These are phyloP conservation scores for Pterocarpus santalinus DNA, from an alignment of 306 rosid species.

Conservation along the genomic window DNA sequence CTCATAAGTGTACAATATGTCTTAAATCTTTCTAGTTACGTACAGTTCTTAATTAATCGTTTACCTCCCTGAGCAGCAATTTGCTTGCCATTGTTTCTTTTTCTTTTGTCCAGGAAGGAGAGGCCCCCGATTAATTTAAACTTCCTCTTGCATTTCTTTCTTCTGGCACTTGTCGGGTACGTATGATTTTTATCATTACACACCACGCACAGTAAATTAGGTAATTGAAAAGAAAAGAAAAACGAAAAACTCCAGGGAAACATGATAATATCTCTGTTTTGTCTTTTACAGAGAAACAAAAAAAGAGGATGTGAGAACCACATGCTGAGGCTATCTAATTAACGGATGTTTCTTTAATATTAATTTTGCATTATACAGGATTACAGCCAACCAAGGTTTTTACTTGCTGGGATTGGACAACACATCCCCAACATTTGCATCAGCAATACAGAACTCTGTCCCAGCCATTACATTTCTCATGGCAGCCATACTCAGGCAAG, in stretches of 20 bases:
- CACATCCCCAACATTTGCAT: constrained; percentile 97
- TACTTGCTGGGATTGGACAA: constrained; percentile 97
- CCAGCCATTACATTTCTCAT: constrained; percentile 98
- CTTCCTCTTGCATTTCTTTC: constrained; percentile 78
- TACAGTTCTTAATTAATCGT: too few relatives aligned
- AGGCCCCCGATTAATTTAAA: constrained; percentile 85
- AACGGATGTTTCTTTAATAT: neutral
- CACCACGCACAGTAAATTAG: neutral
- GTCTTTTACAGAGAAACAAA: neutral
- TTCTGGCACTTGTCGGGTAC: constrained; percentile 94
- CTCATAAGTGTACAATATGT: neutral
- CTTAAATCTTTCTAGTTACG: neutral
- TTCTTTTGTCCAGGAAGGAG: constrained; percentile 71
- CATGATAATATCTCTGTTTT: constrained; percentile 5
- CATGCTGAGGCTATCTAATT: neutral
- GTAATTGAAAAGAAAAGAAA: constrained; percentile 1
- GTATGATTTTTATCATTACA: neutral
- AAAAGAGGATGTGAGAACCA: neutral
- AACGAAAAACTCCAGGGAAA: neutral
- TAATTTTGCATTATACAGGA: constrained; percentile 54
- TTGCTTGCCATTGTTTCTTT: neutral
- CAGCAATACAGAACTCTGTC: constrained; percentile 95
- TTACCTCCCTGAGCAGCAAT: neutral
- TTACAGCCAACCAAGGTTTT: constrained; percentile 97
- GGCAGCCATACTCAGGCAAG: constrained; percentile 87